Percentiles rank a stretch among this genome's conserved stretches.
Conservation (phyloP, 495 filamentous ascomycete genomes). For the Pyronema omphalodes region DNA sequence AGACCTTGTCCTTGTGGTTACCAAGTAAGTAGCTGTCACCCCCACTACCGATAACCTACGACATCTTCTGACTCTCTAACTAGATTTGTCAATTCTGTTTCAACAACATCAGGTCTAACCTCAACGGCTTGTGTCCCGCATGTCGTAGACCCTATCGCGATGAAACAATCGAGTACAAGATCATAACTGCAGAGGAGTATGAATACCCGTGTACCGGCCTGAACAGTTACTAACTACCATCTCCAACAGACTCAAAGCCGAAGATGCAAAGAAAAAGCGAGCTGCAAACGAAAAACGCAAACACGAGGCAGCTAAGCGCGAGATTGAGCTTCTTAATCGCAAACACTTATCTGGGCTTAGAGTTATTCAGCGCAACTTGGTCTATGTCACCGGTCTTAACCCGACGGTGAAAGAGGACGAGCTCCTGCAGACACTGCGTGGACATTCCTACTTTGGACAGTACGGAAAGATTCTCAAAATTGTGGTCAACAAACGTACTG, state of each 20-base stretch:
- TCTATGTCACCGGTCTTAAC: slow-evolving; percentile 90
- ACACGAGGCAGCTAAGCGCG: slow-evolving; percentile 86
- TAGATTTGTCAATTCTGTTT: slow-evolving; percentile 99
- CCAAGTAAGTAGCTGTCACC: slow-evolving; percentile 42
- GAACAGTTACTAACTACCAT: background rate
- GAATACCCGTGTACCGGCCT: slow-evolving; percentile 19
- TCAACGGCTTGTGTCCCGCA: slow-evolving; percentile 90
- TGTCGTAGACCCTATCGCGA: slow-evolving; percentile 91
- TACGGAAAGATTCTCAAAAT: slow-evolving; percentile 98
- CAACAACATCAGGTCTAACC: slow-evolving; percentile 91
- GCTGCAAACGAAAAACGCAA: slow-evolving; percentile 80
- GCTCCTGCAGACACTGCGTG: slow-evolving; percentile 68
- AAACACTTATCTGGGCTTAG: slow-evolving; percentile 89
- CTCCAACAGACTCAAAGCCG: slow-evolving; percentile 49
- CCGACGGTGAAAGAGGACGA: slow-evolving; percentile 83
- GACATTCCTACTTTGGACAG: slow-evolving; percentile 85
- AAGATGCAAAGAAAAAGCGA: slow-evolving; percentile 74
- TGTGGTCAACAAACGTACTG: slow-evolving; percentile 73
- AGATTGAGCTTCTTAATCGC: slow-evolving; percentile 83
- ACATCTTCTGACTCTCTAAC: background rate
- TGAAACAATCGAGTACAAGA: slow-evolving; percentile 88
- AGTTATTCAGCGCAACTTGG: slow-evolving; percentile 94
- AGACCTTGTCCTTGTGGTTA: slow-evolving; percentile 95
- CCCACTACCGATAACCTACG: slow-evolving; percentile 10
- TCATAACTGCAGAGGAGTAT: slow-evolving; percentile 83